These are phyloP conservation scores for Fusarium austroafricanum DNA, from an alignment of 2,329 filamentous ascomycete genomes.

Conservation along the genomic window DNA sequence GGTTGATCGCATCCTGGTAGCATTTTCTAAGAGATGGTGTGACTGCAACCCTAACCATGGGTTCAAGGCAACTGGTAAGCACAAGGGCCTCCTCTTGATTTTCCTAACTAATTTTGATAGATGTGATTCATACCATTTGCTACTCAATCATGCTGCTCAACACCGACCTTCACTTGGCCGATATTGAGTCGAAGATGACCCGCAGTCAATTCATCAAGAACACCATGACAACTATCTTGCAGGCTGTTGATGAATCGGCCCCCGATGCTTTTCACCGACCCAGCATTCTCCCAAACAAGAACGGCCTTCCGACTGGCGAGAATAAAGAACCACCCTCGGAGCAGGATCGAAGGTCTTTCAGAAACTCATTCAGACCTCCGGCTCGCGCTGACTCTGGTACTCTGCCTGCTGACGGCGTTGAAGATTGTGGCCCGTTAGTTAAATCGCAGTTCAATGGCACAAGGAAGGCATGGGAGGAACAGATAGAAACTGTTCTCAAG, in stretches of 20 bases:
- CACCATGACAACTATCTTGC: conserved; percentile 88
- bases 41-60: conserved; percentile 92
- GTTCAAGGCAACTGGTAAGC: conserved; percentile 86
- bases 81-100: background rate
- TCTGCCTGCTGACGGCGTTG: conserved; percentile 52
- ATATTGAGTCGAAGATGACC: conserved; percentile 98
- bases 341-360: conserved; percentile 54
- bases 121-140: conserved; percentile 96
- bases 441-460: conserved; percentile 80
- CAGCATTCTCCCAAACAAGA: conserved; percentile 63
- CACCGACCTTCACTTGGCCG: conserved; percentile 93
- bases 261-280: conserved; percentile 73
- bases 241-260: conserved; percentile 78
- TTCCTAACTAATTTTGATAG: conserved; percentile 59
- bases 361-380: conserved; percentile 64
- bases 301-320: conserved; percentile 49
- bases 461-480: conserved; percentile 84
- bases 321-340: conserved; percentile 51
- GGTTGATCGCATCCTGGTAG: conserved; percentile 91
- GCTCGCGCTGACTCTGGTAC: conserved; percentile 57
- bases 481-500: conserved; percentile 91
- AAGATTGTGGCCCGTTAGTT: conserved; percentile 79
- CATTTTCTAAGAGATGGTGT: conserved; percentile 91
- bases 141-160: conserved; percentile 96
- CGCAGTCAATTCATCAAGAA: conserved; percentile 95